phyloP scores from a whole-genome alignment of 192 early-diverging fungal species.

The Entomortierella beljakovae region DNA sequence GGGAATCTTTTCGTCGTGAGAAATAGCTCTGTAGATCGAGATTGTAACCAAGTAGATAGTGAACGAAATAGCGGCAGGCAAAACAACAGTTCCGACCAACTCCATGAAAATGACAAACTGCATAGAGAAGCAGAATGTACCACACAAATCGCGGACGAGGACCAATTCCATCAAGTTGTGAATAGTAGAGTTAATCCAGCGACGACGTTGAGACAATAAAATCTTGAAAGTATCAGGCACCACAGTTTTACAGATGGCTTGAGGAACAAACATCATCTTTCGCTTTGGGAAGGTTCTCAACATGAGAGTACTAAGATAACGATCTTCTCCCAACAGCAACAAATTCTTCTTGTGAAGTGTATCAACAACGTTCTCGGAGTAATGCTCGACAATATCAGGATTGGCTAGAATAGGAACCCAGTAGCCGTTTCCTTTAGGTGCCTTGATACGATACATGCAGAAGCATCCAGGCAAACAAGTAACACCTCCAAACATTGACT shows the following conservation, averaged over 20 bases:
- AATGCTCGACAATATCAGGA: constrained; percentile 86
- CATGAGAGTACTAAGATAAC: constrained; percentile 96
- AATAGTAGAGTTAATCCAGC: constrained; percentile 97
- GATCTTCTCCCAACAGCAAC: constrained; percentile 94
- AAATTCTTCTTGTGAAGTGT: constrained; percentile 96
- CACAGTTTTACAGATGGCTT: constrained; percentile 91
- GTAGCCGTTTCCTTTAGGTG: constrained; percentile 83
- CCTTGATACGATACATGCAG: constrained; percentile 89
- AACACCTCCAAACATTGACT: constrained; percentile 88
- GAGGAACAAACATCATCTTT: constrained; percentile 94
- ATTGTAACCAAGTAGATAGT: constrained; percentile 80
- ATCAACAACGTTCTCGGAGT: constrained; percentile 87
- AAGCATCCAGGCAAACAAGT: constrained; percentile 89
- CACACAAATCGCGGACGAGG: constrained; percentile 84
- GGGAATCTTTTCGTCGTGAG: constrained; percentile 16
- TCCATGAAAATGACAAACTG: constrained; percentile 98
- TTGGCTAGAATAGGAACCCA: constrained; percentile 89
- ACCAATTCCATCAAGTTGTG: constrained; percentile 89
- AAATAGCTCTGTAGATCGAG: constrained; percentile 42
- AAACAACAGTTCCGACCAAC: constrained; percentile 89
- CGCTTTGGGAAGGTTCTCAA: constrained; percentile 93
- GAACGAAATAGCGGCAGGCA: constrained; percentile 91
- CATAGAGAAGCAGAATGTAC: constrained; percentile 92
- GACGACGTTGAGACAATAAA: constrained; percentile 81
- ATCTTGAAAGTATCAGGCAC: constrained; percentile 91